These are phyloP conservation scores for Phialophora tarda DNA, from an alignment of 2,329 filamentous ascomycete species.

Conservation along the genomic window DNA sequence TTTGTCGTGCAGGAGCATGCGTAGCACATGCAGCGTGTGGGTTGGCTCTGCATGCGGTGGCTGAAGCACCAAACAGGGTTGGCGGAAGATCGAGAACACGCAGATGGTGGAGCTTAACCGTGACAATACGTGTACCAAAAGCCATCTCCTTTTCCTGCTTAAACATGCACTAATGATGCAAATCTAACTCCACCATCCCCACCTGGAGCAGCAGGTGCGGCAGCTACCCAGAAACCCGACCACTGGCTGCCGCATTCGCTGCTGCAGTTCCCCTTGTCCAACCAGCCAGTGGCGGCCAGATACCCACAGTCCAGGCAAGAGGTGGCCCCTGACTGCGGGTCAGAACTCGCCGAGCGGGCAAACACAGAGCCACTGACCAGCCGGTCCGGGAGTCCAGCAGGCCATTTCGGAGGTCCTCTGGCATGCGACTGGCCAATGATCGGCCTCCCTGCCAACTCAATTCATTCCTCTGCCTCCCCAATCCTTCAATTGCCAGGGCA, in stretches of 20 bases:
- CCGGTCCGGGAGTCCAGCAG: slow-evolving; percentile 8
- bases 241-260: slow-evolving; percentile 9
- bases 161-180: slow-evolving; percentile 24
- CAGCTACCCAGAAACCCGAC: slow-evolving; percentile 20
- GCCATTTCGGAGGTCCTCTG: slow-evolving; percentile 21
- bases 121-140: slow-evolving; percentile 18
- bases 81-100: slow-evolving; percentile 9
- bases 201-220: slow-evolving; percentile 22
- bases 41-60: slow-evolving; percentile 11
- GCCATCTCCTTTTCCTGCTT: slow-evolving; percentile 25
- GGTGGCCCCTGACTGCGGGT: slow-evolving; percentile 10
- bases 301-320: slow-evolving; percentile 9
- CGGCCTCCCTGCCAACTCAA: slow-evolving; percentile 18
- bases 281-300: slow-evolving; percentile 3
- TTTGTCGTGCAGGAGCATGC: background rate
- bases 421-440: slow-evolving; percentile 14
- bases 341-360: slow-evolving; percentile 3
- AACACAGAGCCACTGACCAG: slow-evolving; percentile 15
- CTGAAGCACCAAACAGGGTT: slow-evolving; percentile 24
- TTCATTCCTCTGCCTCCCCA: slow-evolving; percentile 19
- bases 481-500: slow-evolving; percentile 22
- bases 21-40: slow-evolving; percentile 18
- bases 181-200: slow-evolving; percentile 27
- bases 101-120: slow-evolving; percentile 1
- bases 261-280: slow-evolving; percentile 13